Evolutionary conservation across 495 filamentous ascomycete species (phyloP).

Genomic region (Aspergillus incahuasiensis): DNA sequence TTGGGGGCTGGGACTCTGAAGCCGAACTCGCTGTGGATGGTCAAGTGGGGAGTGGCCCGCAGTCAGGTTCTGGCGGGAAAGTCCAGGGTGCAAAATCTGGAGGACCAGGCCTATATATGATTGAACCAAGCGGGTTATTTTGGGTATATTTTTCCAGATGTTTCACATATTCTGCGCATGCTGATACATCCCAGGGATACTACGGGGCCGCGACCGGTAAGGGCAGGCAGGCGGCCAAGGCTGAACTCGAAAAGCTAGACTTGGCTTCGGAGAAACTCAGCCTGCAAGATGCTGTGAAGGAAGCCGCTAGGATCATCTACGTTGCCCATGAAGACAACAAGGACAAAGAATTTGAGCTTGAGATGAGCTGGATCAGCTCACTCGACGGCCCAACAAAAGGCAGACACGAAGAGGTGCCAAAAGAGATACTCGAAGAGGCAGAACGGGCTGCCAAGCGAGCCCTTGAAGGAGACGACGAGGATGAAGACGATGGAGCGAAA

Average conservation of each 20-base stretch:
- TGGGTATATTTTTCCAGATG: conserved; percentile 56
- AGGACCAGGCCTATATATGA: conserved; percentile 94
- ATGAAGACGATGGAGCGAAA: conserved; percentile 63
- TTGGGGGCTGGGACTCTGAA: conserved; percentile 90
- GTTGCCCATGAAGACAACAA: conserved; percentile 94
- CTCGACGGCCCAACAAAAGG: conserved; percentile 82
- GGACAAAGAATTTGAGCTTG: conserved; percentile 98
- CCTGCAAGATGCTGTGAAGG: conserved; percentile 84
- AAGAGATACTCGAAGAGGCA: conserved; percentile 82
- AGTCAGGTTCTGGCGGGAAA: conserved; percentile 75
- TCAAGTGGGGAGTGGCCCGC: conserved; percentile 75
- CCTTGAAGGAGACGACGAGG: conserved; percentile 67
- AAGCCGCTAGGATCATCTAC: conserved; percentile 94
- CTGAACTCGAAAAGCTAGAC: conserved; percentile 95
- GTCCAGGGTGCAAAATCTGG: conserved; percentile 68
- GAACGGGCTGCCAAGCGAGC: conserved; percentile 74
- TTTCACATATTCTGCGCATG: background rate
- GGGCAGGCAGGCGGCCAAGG: conserved; percentile 91
- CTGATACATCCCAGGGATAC: conserved; percentile 61
- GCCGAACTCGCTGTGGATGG: conserved; percentile 76
- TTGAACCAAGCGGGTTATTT: conserved; percentile 93
- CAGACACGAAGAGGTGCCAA: conserved; percentile 85
- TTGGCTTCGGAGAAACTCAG: conserved; percentile 71
- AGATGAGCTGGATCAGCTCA: conserved; percentile 96
- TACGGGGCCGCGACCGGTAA: conserved; percentile 97